Base-by-base conservation (phyloP, 73 alveolate species). In the Blepharisma japonicum region DNA sequence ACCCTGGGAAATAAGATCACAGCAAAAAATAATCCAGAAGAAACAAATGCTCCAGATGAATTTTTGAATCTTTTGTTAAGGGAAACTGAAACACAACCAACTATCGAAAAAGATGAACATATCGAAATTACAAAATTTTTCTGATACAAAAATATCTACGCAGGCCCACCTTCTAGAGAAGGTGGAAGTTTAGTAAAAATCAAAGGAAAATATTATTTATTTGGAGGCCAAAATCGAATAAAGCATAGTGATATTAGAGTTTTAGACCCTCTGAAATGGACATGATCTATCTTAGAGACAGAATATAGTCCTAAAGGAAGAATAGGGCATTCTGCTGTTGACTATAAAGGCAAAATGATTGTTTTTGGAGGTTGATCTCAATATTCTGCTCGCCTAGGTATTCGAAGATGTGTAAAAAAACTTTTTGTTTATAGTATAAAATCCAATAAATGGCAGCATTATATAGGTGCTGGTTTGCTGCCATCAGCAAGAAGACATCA, bases 401-500 rank as follows among this genome's bases (percentile, higher is more conserved):
- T 70, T 5, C 56, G 56, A 18, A 48, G 74, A 61, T 61, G 74
- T 25, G 11, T 45, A 45, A 70, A 45, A 39, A 70, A 39, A 70
- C 14, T 39, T 0, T 45, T n/a, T n/a, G 11, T 9, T 70, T 70
- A 14, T 11, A 14, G 32, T 70, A 25, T 45, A 18, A 25, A 9
- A 7, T 9, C 11, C 0, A 70, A 70, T 7, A 45, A 23, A 23
- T 70, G 80, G 66, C 56, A 47, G n/a, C 56, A 70, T 45, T 70
- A 70, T n/a, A 14, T 45, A 18, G 66, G 56, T 14, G 66, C 11
- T 14, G 80, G 80, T 9, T 4, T 18, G n/a, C 23, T 14, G 46
- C 80, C 80, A 7, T 18, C 11, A 47, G 80, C 71, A 38, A 25
- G 80, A 70, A 70, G 80, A 45, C 56, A 70, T 47, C 80, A 70